Conservation (phyloP, 225 moss, liverwort and hornwort species). For the Pseudisothecium myosuroides region DNA sequence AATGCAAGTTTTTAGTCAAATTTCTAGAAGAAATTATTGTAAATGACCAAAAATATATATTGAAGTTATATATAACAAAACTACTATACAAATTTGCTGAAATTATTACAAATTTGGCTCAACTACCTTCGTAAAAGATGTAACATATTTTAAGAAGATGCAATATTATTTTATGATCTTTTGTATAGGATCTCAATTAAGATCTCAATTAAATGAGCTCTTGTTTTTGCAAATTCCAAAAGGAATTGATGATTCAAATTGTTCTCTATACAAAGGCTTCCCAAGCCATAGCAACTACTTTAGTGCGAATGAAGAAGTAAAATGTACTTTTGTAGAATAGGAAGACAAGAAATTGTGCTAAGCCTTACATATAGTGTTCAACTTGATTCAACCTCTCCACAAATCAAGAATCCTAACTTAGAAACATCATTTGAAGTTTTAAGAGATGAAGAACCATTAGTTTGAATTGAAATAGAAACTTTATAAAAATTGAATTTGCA, state of each 20-base stretch:
- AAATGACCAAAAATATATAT: neutral
- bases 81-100: neutral
- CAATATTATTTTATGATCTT: neutral
- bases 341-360: too few species aligned
- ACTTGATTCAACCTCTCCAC: too few species aligned
- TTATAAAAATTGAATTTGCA: too few species aligned
- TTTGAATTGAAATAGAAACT: neutral
- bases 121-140: neutral
- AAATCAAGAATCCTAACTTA: too few species aligned
- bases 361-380: too few species aligned
- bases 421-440: too few species aligned
- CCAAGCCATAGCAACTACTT: neutral
- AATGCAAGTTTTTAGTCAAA: neutral
- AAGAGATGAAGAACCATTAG: neutral
- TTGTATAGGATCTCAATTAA: neutral
- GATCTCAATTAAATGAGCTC: neutral
- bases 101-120: neutral
- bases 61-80: neutral
- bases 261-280: neutral
- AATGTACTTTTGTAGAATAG: too few species aligned
- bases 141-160: neutral
- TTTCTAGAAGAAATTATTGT: neutral
- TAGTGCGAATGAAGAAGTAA: too few species aligned
- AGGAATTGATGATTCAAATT: neutral
- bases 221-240: neutral